Base-by-base conservation (phyloP, 2,329 filamentous ascomycete genomes). In the Epichloe uncinata region DNA sequence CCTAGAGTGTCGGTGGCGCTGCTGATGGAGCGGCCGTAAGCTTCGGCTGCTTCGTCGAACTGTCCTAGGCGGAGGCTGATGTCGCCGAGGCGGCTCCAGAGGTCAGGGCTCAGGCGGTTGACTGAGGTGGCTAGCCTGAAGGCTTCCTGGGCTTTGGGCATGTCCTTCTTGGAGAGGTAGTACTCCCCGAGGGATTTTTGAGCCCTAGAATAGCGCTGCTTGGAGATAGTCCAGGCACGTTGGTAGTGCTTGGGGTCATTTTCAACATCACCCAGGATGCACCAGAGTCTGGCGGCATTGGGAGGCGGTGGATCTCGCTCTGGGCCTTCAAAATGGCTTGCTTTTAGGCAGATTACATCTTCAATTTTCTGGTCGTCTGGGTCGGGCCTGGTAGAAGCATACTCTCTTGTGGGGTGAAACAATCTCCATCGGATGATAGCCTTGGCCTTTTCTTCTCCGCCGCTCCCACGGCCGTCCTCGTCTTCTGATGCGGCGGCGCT, bases 71-170 rank as follows among this genome's bases (percentile, higher is more conserved):
- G 82, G 18, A 98, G 75, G 56, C 84, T 80, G 48, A 94, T 87
- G 62, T 95, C 95, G 7, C 93, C 93, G 4, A 97, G 73, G 0
- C 90, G 82, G 60, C 88, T 89, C 93, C 93, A 98, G 50, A 88
- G 81, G 48, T 86, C 78, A 2, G 87, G 79, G 62, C 89, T 91
- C 38, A 95, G 73, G 13, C 87, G 79, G 63, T 94, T 95, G 50
- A 87, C 83, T 20, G 75, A 72, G 0, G 95, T 77, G 26, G 89
- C 88, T 52, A 85, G 79, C 44, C 73, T 73, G 65, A 95, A 98
- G 1, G 90, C 86, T 35, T 84, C 80, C 13, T 82, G 79, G 0
- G 91, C 89, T 54, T 81, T 78, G 20, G 73, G 63, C 60, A 84
- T 80, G 44, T 91, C 75, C 53, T 82, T 80, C 16, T 75, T 64